phyloP scores from a whole-genome alignment of 208 protist genomes.

The Leishmania mexicana region DNA sequence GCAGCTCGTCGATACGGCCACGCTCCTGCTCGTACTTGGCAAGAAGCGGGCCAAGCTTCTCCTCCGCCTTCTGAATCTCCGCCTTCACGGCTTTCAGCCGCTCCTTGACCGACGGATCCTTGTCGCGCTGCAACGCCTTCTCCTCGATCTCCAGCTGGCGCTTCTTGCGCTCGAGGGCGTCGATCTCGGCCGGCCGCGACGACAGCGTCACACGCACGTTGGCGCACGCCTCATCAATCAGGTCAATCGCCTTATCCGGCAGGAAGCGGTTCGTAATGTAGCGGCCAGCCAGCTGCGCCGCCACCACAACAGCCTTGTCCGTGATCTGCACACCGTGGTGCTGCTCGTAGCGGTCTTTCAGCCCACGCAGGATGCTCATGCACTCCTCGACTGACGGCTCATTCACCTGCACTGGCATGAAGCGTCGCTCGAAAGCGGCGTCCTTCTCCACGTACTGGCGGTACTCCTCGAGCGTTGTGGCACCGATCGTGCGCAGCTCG shows the following conservation, averaged over 20 bases:
- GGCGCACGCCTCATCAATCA: slow-evolving; percentile 97
- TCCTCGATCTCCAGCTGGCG: slow-evolving; percentile 92
- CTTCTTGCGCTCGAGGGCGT: slow-evolving; percentile 89
- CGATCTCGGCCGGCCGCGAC: slow-evolving; percentile 95
- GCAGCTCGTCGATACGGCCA: slow-evolving; percentile 84
- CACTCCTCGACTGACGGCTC: slow-evolving; percentile 98
- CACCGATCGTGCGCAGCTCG: slow-evolving; percentile 97
- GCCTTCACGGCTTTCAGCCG: slow-evolving; percentile 73
- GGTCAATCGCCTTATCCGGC: slow-evolving; percentile 99
- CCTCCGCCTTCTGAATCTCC: slow-evolving; percentile 77
- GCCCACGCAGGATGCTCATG: slow-evolving; percentile 97
- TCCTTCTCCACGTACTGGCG: slow-evolving; percentile 99
- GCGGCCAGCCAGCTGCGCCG: slow-evolving; percentile 90
- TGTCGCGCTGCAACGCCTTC: slow-evolving; percentile 93
- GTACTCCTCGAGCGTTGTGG: slow-evolving; percentile 99
- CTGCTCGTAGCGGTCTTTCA: slow-evolving; percentile 94
- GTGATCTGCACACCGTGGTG: slow-evolving; percentile 93
- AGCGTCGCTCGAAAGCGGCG: slow-evolving; percentile 98
- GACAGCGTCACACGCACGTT: slow-evolving; percentile 94
- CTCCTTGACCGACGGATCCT: slow-evolving; percentile 67
- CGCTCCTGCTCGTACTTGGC: slow-evolving; percentile 88
- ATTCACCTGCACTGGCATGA: slow-evolving; percentile 97
- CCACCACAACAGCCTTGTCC: slow-evolving; percentile 92
- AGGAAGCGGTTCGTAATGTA: slow-evolving; percentile 98
- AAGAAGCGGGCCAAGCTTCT: slow-evolving; percentile 82